Evolutionary conservation across 176 grass and related monocot genomes (phyloP), one percentile per base, ranked within the genome.

Genomic region (Triticum turgidum): DNA sequence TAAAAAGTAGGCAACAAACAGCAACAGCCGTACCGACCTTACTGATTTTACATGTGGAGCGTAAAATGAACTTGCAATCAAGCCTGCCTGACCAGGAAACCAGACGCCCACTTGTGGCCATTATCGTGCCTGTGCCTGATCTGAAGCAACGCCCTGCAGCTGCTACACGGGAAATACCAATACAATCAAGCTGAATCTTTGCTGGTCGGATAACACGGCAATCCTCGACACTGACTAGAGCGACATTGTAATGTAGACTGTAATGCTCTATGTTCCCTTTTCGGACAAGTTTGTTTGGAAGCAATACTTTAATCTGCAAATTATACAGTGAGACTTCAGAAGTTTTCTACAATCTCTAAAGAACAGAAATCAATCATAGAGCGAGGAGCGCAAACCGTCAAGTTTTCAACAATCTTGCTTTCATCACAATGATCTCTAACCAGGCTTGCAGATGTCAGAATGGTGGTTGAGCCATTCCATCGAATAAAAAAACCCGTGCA

Each of bases 241-340:
- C 79, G 5, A 80, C 61, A 42, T 80, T 80, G 24, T 65, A 65
- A 27, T 65, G 61, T 9, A 81, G 27, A 44, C 44, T 29, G 15
- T 7, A 66, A 47, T 81, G 38, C 5, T 81, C 8, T 20, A 81
- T 47, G 4, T 1, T 80, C 24, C 62, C 79, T 66, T 66, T 62
- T 47, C 7, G 30, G 24, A 64, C 17, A 27, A 12, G 13, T 14
- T 27, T 27, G 29, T 32, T 21, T 21, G 62, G 17, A 51, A 81
- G 62, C 62, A 81, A n/a, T 24, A 81, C 63, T 34, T 68, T 18
- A 81, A 81, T 81, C 59, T 80, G 61, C 78, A 80, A 65, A 65
- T 29, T 3, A 45, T 14, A 65, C 13, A 41, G n/a, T 18, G 56
- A 18, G 22, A 51, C 24, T 51, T 65, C 9, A 64, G 22, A 45